Evolutionary conservation across 805 yeast genomes (phyloP).

Genomic region (Teunomyces atbi): DNA sequence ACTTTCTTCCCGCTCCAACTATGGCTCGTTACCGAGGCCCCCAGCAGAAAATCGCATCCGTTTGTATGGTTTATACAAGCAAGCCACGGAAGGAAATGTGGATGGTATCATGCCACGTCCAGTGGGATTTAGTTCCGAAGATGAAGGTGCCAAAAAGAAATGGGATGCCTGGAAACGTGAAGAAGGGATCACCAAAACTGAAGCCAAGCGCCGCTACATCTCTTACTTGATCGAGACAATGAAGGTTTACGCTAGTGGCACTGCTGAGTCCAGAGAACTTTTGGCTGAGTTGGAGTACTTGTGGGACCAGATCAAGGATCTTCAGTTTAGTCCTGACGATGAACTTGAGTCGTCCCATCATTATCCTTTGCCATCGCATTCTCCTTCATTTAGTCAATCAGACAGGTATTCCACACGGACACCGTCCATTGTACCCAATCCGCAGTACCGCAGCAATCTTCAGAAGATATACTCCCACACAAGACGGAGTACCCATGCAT

Average conservation of each 20-base stretch:
- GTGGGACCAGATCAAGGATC: conserved; percentile 70
- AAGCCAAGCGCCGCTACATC: conserved; percentile 73
- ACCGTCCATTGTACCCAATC: conserved; percentile 25
- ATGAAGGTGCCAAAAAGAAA: conserved; percentile 65
- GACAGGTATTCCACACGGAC: conserved; percentile 39
- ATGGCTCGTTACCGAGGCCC: conserved; percentile 70
- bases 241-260: conserved; percentile 65
- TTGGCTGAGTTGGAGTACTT: conserved; percentile 65
- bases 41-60: conserved; percentile 67
- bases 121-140: conserved; percentile 56
- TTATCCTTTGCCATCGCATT: conserved; percentile 29
- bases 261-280: conserved; percentile 63
- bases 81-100: conserved; percentile 86
- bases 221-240: conserved; percentile 69
- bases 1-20: conserved; percentile 60
- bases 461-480: conserved; percentile 46
- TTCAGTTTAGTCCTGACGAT: conserved; percentile 31
- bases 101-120: conserved; percentile 68
- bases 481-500: conserved; percentile 35
- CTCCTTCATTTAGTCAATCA: conserved; percentile 35
- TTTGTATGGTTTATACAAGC: conserved; percentile 81
- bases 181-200: conserved; percentile 63
- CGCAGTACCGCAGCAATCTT: conserved; percentile 33
- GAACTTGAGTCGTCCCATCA: conserved; percentile 18
- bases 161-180: conserved; percentile 86